Evolutionary conservation across 2,329 filamentous ascomycete genomes (phyloP).

Genomic region (Ceratocystiopsis brevicomis): DNA sequence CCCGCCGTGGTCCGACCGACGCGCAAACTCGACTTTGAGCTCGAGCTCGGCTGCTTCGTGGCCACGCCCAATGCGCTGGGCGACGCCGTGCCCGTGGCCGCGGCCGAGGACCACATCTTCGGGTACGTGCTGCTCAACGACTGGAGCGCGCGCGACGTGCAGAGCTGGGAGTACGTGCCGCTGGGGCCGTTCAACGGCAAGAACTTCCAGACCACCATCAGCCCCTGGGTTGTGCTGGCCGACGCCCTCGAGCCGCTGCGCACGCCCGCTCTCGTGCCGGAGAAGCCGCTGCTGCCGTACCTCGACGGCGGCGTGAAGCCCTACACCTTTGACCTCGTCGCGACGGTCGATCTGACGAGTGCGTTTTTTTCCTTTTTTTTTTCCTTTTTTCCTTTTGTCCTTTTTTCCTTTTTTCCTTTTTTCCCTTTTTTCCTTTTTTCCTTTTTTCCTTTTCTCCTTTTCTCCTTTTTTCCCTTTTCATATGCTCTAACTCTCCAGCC

Average conservation of each 20-base stretch:
- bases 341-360: slow-evolving; percentile 2
- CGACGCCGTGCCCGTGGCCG: slow-evolving; percentile 37
- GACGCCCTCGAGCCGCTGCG: slow-evolving; percentile 49
- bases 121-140: slow-evolving; percentile 72
- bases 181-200: slow-evolving; percentile 69
- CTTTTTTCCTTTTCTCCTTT: background rate
- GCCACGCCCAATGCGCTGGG: slow-evolving; percentile 46
- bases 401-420: background rate
- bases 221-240: slow-evolving; percentile 58
- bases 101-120: slow-evolving; percentile 55
- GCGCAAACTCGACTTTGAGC: slow-evolving; percentile 56
- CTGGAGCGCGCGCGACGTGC: slow-evolving; percentile 70
- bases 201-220: slow-evolving; percentile 65
- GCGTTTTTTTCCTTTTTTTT: background rate
- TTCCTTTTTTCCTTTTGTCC: too few relatives aligned
- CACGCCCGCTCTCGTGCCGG: slow-evolving; percentile 16
- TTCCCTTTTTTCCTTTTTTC: background rate
- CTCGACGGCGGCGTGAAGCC: slow-evolving; percentile 40
- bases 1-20: slow-evolving; percentile 46
- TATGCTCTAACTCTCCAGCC: slow-evolving; percentile 14
- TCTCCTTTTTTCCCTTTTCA: too few relatives aligned
- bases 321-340: slow-evolving; percentile 18
- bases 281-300: slow-evolving; percentile 19
- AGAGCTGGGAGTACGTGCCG: slow-evolving; percentile 70
- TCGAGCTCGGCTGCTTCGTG: slow-evolving; percentile 63